Evolutionary conservation across 148 eudicot species (phyloP).

Genomic region (Gaultheria prostrata): DNA sequence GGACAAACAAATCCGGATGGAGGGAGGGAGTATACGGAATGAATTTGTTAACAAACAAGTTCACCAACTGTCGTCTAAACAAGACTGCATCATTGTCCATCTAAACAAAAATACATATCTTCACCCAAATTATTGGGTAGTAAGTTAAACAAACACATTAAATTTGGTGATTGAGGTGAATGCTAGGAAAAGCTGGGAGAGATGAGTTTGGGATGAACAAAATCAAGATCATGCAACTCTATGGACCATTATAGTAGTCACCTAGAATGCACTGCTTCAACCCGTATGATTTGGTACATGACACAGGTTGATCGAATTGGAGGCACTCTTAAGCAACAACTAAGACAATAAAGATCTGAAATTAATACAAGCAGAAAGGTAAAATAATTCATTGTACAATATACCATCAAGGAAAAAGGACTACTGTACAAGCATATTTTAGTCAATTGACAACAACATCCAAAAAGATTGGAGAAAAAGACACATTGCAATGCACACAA

Average conservation of each 20-base stretch:
- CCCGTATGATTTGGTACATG: not conserved
- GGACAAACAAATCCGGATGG: too few relatives aligned
- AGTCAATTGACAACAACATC: not conserved
- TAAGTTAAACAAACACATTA: not conserved
- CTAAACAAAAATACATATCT: not conserved
- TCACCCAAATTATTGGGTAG: not conserved
- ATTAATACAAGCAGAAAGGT: not conserved
- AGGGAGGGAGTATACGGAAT: too few relatives aligned
- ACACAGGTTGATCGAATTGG: not conserved
- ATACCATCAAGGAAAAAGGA: not conserved
- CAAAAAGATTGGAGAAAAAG: not conserved
- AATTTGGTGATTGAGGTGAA: not conserved
- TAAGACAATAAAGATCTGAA: not conserved
- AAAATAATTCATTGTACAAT: not conserved
- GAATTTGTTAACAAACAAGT: not conserved
- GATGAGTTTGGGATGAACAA: not conserved
- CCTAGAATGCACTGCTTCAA: not conserved
- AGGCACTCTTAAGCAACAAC: not conserved
- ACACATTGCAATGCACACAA: not conserved
- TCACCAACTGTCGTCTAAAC: not conserved
- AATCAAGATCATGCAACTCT: not conserved
- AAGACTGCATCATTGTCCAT: not conserved
- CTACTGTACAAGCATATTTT: not conserved
- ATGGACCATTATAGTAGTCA: not conserved
- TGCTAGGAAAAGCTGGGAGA: not conserved